Evolutionary conservation across 2,329 filamentous ascomycete genomes (phyloP).

Genomic region (Aspergillus sp.): DNA sequence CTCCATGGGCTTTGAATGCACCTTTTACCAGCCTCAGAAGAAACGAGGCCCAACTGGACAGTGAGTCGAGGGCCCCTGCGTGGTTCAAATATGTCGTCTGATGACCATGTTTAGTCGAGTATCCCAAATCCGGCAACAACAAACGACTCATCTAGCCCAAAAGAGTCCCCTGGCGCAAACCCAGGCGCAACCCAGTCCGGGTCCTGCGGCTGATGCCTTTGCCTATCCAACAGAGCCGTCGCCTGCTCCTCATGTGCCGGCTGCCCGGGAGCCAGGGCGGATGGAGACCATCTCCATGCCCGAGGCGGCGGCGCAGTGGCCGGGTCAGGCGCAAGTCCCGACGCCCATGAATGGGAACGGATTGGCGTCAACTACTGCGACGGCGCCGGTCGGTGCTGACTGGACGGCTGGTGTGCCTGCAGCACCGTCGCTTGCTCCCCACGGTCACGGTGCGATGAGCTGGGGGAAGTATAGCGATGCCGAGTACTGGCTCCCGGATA

Average conservation of each 20-base stretch:
- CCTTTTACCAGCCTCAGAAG: conserved; percentile 36
- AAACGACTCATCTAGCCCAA: conserved; percentile 15
- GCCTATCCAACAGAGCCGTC: conserved; percentile 17
- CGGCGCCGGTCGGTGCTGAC: conserved; percentile 12
- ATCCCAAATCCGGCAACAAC: conserved; percentile 31
- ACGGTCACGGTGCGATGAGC: conserved; percentile 11
- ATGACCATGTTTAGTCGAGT: conserved; percentile 21
- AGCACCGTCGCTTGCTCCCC: conserved; percentile 13
- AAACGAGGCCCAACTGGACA: conserved; percentile 33
- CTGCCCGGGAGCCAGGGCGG: conserved; percentile 11
- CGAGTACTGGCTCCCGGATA: conserved; percentile 30
- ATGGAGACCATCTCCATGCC: conserved; percentile 9
- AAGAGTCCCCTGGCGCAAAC: conserved; percentile 10
- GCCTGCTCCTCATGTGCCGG: neutral
- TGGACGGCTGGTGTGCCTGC: conserved; percentile 15
- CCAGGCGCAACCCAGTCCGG: conserved; percentile 7
- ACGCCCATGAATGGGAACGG: conserved; percentile 15
- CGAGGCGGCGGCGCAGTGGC: conserved; percentile 14
- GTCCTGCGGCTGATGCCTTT: conserved; percentile 12
- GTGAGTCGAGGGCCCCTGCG: conserved; percentile 16
- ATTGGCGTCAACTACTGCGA: conserved; percentile 12
- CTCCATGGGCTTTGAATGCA: conserved; percentile 34
- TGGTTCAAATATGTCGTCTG: too few relatives aligned
- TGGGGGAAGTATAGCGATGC: conserved; percentile 24
- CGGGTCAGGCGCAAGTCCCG: conserved; percentile 12